These are phyloP conservation scores for Claviceps spartinae DNA, from an alignment of 2,329 filamentous ascomycete genomes.

Conservation along the genomic window DNA sequence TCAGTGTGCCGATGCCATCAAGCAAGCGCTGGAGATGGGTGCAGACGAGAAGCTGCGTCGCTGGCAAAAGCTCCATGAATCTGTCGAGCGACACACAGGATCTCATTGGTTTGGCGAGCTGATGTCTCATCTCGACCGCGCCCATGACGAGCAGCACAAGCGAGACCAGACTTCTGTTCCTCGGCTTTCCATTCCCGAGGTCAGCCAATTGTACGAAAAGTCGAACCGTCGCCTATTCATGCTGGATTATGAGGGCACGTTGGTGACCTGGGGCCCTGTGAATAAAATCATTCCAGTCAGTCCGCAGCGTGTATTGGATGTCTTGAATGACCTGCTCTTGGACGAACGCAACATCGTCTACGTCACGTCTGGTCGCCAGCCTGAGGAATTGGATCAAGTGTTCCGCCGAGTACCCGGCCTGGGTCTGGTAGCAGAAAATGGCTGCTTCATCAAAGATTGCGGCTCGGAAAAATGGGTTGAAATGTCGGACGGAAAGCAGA, in stretches of 20 bases:
- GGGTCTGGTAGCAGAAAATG: constrained; percentile 88
- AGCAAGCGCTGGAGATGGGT: constrained; percentile 67
- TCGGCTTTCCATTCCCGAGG: constrained; percentile 55
- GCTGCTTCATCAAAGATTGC: constrained; percentile 71
- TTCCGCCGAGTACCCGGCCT: constrained; percentile 75
- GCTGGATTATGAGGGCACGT: constrained; percentile 84
- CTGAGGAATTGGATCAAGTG: constrained; percentile 74
- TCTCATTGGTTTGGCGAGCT: constrained; percentile 76
- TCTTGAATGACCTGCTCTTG: constrained; percentile 66
- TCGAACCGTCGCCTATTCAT: constrained; percentile 67
- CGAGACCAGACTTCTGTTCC: constrained; percentile 80
- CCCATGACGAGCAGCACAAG: constrained; percentile 71
- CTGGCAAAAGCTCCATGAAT: constrained; percentile 60
- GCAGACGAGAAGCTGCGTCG: constrained; percentile 58
- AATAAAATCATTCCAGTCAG: constrained; percentile 76
- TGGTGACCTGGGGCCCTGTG: constrained; percentile 76
- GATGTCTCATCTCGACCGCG: constrained; percentile 53
- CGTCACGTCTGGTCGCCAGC: constrained; percentile 80
- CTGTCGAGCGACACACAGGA: constrained; percentile 71
- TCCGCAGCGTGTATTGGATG: constrained; percentile 68
- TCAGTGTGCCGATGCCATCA: constrained; percentile 75
- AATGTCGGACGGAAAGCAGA: constrained; percentile 58
- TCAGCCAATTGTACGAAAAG: constrained; percentile 52
- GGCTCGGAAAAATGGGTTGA: constrained; percentile 59
- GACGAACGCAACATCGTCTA: constrained; percentile 80